Base-by-base conservation (phyloP, 345 rosid genomes). In the Citrus australasica region DNA sequence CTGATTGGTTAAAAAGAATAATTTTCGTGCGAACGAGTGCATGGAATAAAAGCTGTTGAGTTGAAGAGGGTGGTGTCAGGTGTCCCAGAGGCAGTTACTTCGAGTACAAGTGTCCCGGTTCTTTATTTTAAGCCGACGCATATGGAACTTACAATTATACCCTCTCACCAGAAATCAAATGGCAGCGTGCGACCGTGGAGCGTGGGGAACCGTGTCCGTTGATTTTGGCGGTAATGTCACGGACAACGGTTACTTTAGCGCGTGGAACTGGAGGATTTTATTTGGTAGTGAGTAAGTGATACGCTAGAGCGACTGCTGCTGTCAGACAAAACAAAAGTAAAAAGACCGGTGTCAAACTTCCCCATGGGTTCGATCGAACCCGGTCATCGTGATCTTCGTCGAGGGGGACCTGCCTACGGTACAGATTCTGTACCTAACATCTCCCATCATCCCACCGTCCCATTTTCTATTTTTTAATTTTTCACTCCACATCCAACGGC, bases 71-170 rank as follows among this genome's bases (percentile, higher is more conserved):
- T 77, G 35, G 80, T 21, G 79, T 73, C 79, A 63, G 64, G 79
- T 62, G 77, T 70, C 78, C 74, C 72, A 2, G 13, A 28, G 24
- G 80, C 84, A 76, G 82, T 88, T 86, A 78, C 89, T 78, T 83
- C 68, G 79, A 69, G 53, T 66, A 76, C 84, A 86, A 77, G 87
- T 72, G 86, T 82, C 71, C 84, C 40, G 74, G 22, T 73, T 74
- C 82, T 76, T 83, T 69, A 79, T 79, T 80, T 67, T 33, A 75
- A 65, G 78, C 73, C 3, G 78, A 83, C 61, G 84, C 82, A 73
- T 66, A 2, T 0, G 0, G 59, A 64, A 80, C 67, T 81, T 79
- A 86, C 91, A 9, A 1, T 3, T 58, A 4, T 68, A 16, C 66
- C 86, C 89, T 81, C 59, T 58, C 14, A 79, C 82, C 81, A 32